These are phyloP conservation scores for Rhododendron simsii DNA, from an alignment of 148 eudicot genomes.

Conservation along the genomic window DNA sequence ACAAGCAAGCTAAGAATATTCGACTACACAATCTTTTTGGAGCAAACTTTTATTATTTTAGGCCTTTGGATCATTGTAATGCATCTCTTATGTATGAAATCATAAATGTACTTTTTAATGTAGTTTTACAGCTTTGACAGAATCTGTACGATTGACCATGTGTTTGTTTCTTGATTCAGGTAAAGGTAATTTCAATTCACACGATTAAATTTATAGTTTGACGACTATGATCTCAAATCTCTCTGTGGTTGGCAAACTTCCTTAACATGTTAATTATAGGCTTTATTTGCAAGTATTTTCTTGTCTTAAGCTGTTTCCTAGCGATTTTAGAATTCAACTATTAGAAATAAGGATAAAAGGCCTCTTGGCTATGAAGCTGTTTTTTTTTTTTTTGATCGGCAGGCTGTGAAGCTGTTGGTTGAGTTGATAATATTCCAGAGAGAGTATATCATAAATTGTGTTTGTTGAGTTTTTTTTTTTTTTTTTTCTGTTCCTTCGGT, in stretches of 20 bases:
- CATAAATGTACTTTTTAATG: not conserved
- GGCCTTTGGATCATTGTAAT: not conserved
- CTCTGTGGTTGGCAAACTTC: not conserved
- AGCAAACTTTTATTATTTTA: not conserved
- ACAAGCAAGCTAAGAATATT: not conserved
- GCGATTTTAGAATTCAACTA: not conserved
- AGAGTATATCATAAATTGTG: not conserved
- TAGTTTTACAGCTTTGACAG: not conserved
- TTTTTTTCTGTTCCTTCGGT: no score
- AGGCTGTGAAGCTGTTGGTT: not conserved
- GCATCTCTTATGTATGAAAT: not conserved
- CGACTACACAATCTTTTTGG: not conserved
- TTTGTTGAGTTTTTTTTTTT: not conserved
- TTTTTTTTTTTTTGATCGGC: no score
- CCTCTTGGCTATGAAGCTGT: not conserved
- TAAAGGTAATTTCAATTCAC: not conserved
- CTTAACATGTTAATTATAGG: not conserved
- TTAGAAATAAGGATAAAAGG: not conserved
- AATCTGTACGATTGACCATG: not conserved
- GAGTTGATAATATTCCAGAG: no score
- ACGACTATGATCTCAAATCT: not conserved
- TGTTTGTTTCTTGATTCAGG: not conserved
- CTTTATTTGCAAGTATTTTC: not conserved
- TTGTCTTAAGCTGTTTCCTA: not conserved
- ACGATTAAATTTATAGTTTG: not conserved